Evolutionary conservation across 495 filamentous ascomycete species (phyloP).

Genomic region (Recurvomyces mirabilis): DNA sequence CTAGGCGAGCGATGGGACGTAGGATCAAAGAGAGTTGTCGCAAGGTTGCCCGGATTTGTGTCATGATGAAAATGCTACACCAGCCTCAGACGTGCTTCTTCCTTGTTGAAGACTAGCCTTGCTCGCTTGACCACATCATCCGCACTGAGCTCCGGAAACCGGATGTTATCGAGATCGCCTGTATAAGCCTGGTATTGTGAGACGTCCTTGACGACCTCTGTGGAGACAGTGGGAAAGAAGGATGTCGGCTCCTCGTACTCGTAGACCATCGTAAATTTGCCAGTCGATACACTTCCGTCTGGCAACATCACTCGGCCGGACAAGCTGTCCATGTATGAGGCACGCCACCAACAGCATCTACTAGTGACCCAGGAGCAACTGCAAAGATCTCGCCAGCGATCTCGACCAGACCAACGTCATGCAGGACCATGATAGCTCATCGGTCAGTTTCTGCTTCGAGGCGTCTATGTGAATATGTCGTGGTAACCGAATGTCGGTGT

Average conservation of each 20-base stretch:
- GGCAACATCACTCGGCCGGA: constrained; percentile 1
- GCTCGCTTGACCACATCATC: constrained; percentile 4
- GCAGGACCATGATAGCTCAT: constrained; percentile 8
- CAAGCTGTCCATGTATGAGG: constrained; percentile 14
- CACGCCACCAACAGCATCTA: constrained; percentile 5
- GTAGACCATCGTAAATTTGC: constrained; percentile 12
- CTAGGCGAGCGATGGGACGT: no score
- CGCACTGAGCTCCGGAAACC: constrained; percentile 9
- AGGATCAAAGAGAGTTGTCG: no score
- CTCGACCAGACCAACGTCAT: constrained; percentile 9
- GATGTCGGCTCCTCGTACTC: constrained; percentile 10
- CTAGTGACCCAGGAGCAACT: constrained; percentile 5
- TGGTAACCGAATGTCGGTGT: constrained; percentile 1
- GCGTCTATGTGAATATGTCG: constrained; percentile 11
- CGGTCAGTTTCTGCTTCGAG: neutral
- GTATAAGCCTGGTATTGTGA: constrained; percentile 4
- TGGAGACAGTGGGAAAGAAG: constrained; percentile 13
- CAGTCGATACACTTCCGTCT: constrained; percentile 5
- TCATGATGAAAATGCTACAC: neutral
- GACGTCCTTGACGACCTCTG: neutral
- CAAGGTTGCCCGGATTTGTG: neutral
- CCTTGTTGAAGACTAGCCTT: neutral
- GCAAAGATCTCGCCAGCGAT: constrained; percentile 6
- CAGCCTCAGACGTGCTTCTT: neutral
- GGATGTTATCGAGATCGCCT: constrained; percentile 7